A percentile compares a stretch with the other conserved stretches of the same genome.
phyloP scores from a whole-genome alignment of 257 asterid species.

The Leptodermis oblonga region DNA sequence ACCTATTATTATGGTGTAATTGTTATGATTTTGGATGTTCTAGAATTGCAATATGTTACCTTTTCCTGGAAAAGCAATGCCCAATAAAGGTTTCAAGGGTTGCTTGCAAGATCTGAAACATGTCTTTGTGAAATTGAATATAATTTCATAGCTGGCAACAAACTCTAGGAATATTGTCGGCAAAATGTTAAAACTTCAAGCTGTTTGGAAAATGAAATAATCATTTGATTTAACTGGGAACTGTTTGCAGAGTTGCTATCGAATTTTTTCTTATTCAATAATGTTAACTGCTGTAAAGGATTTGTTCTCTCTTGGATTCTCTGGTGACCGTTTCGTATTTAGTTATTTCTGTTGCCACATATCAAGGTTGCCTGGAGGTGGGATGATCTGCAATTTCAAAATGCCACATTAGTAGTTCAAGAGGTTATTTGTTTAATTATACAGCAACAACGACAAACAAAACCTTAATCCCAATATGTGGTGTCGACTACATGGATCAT shows the following conservation, averaged over 20 bases:
- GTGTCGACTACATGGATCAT: no score
- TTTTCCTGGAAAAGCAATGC: no score
- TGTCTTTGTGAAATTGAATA: neutral
- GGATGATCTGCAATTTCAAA: neutral
- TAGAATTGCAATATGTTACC: no score
- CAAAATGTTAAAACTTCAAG: neutral
- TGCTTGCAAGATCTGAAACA: no score
- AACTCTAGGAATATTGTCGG: neutral
- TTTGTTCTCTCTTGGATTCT: neutral
- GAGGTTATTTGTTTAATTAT: neutral
- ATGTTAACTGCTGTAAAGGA: neutral
- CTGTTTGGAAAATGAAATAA: no score
- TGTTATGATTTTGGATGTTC: no score
- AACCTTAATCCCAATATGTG: no score
- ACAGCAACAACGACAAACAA: no score
- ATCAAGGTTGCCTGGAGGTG: neutral
- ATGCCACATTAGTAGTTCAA: neutral
- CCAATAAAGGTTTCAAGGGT: no score
- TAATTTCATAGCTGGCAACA: neutral
- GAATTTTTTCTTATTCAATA: neutral
- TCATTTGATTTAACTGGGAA: neutral
- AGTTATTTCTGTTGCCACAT: neutral
- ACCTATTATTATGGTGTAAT: neutral
- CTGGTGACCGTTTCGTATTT: neutral
- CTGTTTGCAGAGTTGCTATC: neutral